A percentile compares a stretch with the other conserved stretches of the same genome.
phyloP scores from a whole-genome alignment of 2,329 filamentous ascomycete genomes.

The Fusarium duplospermum region DNA sequence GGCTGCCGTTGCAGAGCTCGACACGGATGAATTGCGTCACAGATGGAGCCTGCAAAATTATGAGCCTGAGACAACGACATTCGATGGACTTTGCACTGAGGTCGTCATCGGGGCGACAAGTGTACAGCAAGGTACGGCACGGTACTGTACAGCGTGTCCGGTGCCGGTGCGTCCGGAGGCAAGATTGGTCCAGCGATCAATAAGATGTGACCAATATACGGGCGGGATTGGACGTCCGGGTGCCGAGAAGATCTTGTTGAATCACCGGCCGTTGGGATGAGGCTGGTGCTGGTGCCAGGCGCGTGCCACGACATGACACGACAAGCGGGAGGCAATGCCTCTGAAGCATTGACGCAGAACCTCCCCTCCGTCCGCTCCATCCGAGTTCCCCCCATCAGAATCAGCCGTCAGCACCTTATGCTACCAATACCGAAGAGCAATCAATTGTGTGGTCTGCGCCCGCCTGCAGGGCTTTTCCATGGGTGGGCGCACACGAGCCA shows the following conservation, averaged over 20 bases:
- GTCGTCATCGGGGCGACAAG: slow-evolving; percentile 21
- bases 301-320: slow-evolving; percentile 1
- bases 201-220: neutral
- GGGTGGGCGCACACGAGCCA: neutral
- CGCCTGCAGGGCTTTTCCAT: neutral
- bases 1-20: neutral
- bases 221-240: neutral
- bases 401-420: slow-evolving; percentile 33
- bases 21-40: slow-evolving; percentile 34
- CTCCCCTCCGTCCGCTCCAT: slow-evolving; percentile 2
- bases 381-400: slow-evolving; percentile 1
- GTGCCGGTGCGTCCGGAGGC: slow-evolving; percentile 1
- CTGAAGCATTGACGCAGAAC: neutral
- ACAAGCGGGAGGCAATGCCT: neutral
- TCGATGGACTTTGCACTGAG: neutral
- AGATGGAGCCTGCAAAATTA: slow-evolving; percentile 28
- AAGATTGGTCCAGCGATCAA: slow-evolving; percentile 15
- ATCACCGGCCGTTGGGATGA: slow-evolving; percentile 32
- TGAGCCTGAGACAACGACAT: slow-evolving; percentile 22
- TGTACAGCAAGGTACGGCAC: neutral
- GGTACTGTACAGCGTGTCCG: slow-evolving; percentile 2
- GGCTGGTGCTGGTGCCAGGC: neutral
- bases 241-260: slow-evolving; percentile 27
- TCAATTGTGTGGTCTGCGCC: neutral
- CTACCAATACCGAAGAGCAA: neutral